Conservation (phyloP, 129 eudicot species). For the Cynara cardunculus region DNA sequence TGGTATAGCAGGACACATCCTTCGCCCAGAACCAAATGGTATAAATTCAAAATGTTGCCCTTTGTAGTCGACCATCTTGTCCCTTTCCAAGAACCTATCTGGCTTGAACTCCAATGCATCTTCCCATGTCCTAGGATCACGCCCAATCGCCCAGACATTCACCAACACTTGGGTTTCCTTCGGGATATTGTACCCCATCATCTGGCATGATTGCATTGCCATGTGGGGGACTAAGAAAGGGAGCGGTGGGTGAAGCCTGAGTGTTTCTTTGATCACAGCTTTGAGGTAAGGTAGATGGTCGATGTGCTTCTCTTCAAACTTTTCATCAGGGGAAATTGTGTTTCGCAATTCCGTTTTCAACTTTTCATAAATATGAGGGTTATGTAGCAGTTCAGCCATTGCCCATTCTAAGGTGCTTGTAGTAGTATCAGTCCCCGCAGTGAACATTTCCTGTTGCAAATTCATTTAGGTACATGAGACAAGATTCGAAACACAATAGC, state of each 20-base stretch:
- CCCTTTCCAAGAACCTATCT: conserved; percentile 48
- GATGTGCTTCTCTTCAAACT: conserved; percentile 40
- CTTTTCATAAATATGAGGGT: conserved; percentile 29
- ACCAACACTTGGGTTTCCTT: conserved; percentile 62
- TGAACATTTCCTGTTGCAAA: conserved; percentile 53
- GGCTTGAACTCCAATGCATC: conserved; percentile 50
- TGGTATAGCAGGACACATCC: conserved; percentile 74
- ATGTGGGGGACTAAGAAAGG: conserved; percentile 68
- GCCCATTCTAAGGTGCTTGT: conserved; percentile 77
- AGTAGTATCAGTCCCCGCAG: conserved; percentile 63
- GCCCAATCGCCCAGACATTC: conserved; percentile 63
- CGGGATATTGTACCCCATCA: conserved; percentile 51
- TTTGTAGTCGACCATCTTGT: conserved; percentile 41
- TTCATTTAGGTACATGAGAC: not conserved
- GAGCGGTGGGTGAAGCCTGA: conserved; percentile 70
- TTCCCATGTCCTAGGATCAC: conserved; percentile 53
- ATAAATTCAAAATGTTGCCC: conserved; percentile 62
- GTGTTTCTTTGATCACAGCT: conserved; percentile 61
- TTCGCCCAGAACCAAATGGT: conserved; percentile 66
- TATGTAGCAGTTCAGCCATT: conserved; percentile 63
- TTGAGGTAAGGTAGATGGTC: conserved; percentile 57
- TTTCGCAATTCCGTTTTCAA: conserved; percentile 37
- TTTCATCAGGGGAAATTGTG: conserved; percentile 8
- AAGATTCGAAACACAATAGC: not conserved
- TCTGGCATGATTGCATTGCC: conserved; percentile 55